These are phyloP conservation scores for Verticillium nonalfalfae DNA, from an alignment of 2,329 filamentous ascomycete species.

Conservation along the genomic window DNA sequence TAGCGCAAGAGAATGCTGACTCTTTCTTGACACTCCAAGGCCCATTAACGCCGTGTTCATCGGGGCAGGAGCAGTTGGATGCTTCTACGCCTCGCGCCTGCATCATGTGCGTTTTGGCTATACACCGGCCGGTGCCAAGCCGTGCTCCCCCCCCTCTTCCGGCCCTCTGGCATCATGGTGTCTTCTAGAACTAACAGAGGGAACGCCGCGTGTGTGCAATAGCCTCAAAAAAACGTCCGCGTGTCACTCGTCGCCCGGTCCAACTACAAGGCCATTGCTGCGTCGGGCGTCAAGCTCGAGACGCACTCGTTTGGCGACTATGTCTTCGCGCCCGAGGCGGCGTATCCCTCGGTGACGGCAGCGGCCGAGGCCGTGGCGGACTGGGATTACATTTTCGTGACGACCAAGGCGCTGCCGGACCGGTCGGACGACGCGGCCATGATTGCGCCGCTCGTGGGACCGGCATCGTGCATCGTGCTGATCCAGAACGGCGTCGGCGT, in stretches of 20 bases:
- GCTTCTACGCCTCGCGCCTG: slow-evolving; percentile 65
- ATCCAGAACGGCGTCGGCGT: slow-evolving; percentile 70
- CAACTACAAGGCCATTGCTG: slow-evolving; percentile 60
- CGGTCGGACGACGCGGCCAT: slow-evolving; percentile 53
- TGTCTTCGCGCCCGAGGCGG: slow-evolving; percentile 52
- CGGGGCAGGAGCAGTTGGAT: slow-evolving; percentile 65
- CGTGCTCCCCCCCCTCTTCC: too few relatives aligned
- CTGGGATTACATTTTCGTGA: slow-evolving; percentile 61
- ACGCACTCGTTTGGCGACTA: slow-evolving; percentile 65
- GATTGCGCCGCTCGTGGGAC: slow-evolving; percentile 52
- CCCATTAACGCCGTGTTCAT: slow-evolving; percentile 58
- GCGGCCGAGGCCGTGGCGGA: slow-evolving; percentile 28
- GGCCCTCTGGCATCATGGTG: too few relatives aligned
- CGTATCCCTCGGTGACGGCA: slow-evolving; percentile 56
- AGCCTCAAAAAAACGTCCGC: slow-evolving; percentile 44
- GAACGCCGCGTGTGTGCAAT: slow-evolving; percentile 2
- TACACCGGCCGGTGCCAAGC: too few relatives aligned
- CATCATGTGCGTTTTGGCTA: slow-evolving; percentile 42
- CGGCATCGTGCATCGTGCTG: slow-evolving; percentile 53
- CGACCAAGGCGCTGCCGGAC: slow-evolving; percentile 65
- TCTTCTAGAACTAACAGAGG: neutral
- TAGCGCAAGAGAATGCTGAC: neutral
- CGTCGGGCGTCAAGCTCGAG: slow-evolving; percentile 55
- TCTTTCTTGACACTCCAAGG: slow-evolving; percentile 17
- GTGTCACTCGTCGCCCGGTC: slow-evolving; percentile 69